Base-by-base conservation (phyloP, 2,329 filamentous ascomycete species). In the Pseudogymnoascus sp. region DNA sequence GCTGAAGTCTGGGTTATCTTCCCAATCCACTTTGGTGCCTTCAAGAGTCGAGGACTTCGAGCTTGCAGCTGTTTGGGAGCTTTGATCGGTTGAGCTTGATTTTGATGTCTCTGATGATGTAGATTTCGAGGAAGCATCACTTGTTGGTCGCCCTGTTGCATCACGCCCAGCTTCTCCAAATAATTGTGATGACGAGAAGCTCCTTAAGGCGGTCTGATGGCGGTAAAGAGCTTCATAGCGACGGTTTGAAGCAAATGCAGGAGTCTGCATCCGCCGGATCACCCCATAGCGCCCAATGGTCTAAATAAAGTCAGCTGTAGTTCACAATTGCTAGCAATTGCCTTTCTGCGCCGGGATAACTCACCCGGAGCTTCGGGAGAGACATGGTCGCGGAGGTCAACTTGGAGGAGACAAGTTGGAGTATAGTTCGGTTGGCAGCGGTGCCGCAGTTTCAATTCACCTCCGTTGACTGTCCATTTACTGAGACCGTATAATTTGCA, bases 1-100 rank as follows among this genome's bases (percentile, higher is more conserved):
- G 65, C 85, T 80, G 64, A 86, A 84, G 67, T 90, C 82, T 12
- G 86, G 84, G 66, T 89, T 84, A 62, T 90, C 85, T 70, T 94
- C 89, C 90, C 89, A 93, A 69, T 73, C 70, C n/a, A 31, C 27
- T 7, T 52, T 52, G 45, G 45, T 2, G 25, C 25, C 5, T 2
- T 52, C 45, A 31, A 15, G 45, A 10, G 45, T 52, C 27, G 45
- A 52, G 8, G 45, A 4, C 25, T 52, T 52, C 12, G 45, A 31
- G 45, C 45, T 31, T 52, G 45, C 7, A 52, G 45, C 18, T 31
- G n/a, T 52, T 31, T 52, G 45, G 10, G 42, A n/a, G 42, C 25
- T 48, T 48, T 48, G 42, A 5, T 3, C 25, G 25, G 42, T 29
- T 12, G 45, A 52, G 45, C 45, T 52, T 15, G 45, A n/a, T 8